phyloP scores from a whole-genome alignment of 2,329 filamentous ascomycete genomes.

The Phoma sp. region DNA sequence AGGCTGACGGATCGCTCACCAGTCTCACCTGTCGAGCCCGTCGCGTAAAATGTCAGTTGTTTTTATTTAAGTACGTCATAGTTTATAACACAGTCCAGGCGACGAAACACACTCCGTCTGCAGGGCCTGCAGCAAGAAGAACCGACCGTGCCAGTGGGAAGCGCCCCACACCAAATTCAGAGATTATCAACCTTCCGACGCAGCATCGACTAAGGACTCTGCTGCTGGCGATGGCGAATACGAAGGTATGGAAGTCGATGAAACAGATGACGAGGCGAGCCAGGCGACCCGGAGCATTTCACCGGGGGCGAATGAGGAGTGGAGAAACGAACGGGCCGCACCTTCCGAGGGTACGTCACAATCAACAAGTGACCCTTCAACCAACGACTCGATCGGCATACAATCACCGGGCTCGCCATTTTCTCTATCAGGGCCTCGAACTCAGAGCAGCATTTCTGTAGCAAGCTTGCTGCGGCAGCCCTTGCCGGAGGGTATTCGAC shows the following conservation, averaged over 20 bases:
- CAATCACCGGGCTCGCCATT: conserved; percentile 24
- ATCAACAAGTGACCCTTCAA: conserved; percentile 22
- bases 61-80: not conserved
- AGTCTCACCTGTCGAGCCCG: conserved; percentile 42
- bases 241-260: conserved; percentile 26
- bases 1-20: conserved; percentile 6
- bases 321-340: conserved; percentile 4
- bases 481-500: conserved; percentile 9
- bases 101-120: conserved; percentile 40
- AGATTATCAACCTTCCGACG: conserved; percentile 32
- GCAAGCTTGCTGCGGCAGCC: conserved; percentile 20
- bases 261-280: conserved; percentile 21
- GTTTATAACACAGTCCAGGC: conserved; percentile 20
- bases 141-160: conserved; percentile 42
- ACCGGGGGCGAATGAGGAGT: conserved; percentile 16
- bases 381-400: conserved; percentile 15
- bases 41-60: conserved; percentile 41
- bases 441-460: conserved; percentile 14
- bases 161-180: conserved; percentile 36
- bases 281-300: conserved; percentile 26
- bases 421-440: not conserved
- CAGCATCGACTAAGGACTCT: conserved; percentile 25
- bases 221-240: conserved; percentile 14
- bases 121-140: conserved; percentile 44
- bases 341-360: conserved; percentile 19